These are phyloP conservation scores for Croton laevigatus DNA, from an alignment of 441 rosid species.

Conservation along the genomic window DNA sequence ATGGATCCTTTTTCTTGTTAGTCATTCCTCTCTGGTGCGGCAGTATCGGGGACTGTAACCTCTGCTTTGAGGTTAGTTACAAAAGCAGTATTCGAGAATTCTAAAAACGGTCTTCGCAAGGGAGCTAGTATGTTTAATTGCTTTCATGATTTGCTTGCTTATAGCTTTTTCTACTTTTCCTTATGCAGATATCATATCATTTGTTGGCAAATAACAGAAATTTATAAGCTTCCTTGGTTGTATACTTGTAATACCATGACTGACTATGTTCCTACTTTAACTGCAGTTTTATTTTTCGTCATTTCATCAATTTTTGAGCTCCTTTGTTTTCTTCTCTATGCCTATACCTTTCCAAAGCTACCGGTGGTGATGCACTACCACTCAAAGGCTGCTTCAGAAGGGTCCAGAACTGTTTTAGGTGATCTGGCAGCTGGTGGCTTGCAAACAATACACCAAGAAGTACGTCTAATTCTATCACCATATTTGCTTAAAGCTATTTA, in stretches of 20 bases:
- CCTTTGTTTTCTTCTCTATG: constrained; percentile 53
- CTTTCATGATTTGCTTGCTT: background rate
- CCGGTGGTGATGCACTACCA: constrained; percentile 61
- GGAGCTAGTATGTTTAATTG: constrained; percentile 58
- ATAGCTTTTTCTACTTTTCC: too few species aligned
- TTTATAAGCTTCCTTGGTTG: background rate
- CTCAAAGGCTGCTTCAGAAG: constrained; percentile 61
- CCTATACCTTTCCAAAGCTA: constrained; percentile 49
- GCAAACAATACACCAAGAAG: constrained; percentile 21
- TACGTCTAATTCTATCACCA: constrained; percentile 9
- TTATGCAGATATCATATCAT: background rate
- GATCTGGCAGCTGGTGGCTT: constrained; percentile 76
- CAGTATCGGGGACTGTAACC: constrained; percentile 61
- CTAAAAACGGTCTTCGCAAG: constrained; percentile 62
- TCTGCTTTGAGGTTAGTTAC: constrained; percentile 65
- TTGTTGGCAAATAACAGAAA: background rate
- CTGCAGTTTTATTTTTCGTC: constrained; percentile 58
- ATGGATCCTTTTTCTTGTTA: constrained; percentile 15
- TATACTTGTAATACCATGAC: background rate
- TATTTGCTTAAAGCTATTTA: background rate
- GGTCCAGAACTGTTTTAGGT: constrained; percentile 64
- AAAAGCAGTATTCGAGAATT: constrained; percentile 59
- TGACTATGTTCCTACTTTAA: background rate
- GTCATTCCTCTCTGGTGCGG: constrained; percentile 64
- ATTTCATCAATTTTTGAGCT: constrained; percentile 49